These are phyloP conservation scores for Chlorella sp. DNA, from an alignment of 139 green algal genomes.

Conservation along the genomic window DNA sequence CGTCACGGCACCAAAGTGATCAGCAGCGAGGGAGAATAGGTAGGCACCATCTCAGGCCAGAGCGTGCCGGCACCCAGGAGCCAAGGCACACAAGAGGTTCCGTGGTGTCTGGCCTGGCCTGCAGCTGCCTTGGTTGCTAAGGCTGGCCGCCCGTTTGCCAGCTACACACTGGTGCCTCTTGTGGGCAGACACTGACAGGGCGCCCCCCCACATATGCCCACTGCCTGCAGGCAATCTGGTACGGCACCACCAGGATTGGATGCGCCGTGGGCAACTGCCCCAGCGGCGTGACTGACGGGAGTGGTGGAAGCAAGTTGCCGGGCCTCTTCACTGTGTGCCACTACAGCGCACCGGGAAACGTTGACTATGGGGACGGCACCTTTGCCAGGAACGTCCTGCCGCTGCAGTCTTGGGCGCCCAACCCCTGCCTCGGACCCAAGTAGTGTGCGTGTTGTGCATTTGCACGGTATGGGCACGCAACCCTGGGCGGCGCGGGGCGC, in stretches of 20 bases:
- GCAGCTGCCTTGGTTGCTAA: not conserved
- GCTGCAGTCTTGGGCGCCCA: too few species aligned
- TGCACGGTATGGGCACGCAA: too few species aligned
- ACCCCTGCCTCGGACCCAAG: too few species aligned
- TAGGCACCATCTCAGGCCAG: not conserved
- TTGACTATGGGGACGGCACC: too few species aligned
- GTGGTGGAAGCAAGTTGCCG: not conserved
- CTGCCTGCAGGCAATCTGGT: not conserved
- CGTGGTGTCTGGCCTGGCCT: not conserved
- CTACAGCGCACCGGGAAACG: not conserved
- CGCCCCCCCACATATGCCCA: not conserved
- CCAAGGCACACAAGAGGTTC: not conserved
- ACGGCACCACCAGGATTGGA: not conserved
- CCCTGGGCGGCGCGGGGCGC: too few species aligned
- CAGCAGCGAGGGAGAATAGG: too few species aligned
- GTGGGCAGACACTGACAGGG: not conserved
- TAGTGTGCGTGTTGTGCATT: too few species aligned
- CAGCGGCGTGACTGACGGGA: not conserved
- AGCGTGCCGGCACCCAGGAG: not conserved
- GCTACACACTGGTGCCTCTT: not conserved
- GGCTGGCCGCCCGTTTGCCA: not conserved
- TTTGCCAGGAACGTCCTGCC: too few species aligned
- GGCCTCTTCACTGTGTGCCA: not conserved
- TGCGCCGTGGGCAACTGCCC: not conserved
- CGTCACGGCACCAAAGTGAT: too few species aligned